Evolutionary conservation across 306 rosid genomes (phyloP).

Genomic region (Gynostemma pentaphyllum): DNA sequence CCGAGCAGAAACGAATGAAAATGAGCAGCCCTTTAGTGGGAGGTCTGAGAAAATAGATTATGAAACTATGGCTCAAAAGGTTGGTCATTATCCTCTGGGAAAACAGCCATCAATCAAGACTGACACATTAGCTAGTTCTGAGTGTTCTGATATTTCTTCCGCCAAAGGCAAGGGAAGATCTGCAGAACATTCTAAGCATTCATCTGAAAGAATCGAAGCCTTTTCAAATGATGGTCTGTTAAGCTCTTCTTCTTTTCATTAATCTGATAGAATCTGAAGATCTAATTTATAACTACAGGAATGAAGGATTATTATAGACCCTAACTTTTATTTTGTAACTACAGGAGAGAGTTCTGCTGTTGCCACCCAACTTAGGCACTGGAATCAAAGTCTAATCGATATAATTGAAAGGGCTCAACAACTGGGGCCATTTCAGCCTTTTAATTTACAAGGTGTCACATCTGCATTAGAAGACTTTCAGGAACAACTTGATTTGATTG

Average conservation of each 20-base stretch:
- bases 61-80: no score
- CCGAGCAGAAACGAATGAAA: constrained; percentile 20
- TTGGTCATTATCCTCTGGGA: no score
- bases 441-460: constrained; percentile 32
- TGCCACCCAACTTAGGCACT: constrained; percentile 24
- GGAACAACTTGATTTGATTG: constrained; percentile 35
- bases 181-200: no score
- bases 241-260: neutral
- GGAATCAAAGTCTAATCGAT: constrained; percentile 27
- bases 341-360: constrained; percentile 18
- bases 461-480: constrained; percentile 39
- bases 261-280: neutral
- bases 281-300: neutral
- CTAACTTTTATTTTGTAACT: neutral
- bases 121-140: constrained; percentile 15
- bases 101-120: neutral
- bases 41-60: no score
- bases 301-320: neutral
- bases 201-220: no score
- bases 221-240: constrained; percentile 31
- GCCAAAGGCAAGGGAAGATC: no score
- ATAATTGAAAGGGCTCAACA: constrained; percentile 30
- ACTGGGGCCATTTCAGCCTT: constrained; percentile 28
- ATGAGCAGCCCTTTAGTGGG: no score
- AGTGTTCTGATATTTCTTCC: constrained; percentile 18